Evolutionary conservation across 768 basidiomycete genomes (phyloP).

Genomic region (Epithele typhae): DNA sequence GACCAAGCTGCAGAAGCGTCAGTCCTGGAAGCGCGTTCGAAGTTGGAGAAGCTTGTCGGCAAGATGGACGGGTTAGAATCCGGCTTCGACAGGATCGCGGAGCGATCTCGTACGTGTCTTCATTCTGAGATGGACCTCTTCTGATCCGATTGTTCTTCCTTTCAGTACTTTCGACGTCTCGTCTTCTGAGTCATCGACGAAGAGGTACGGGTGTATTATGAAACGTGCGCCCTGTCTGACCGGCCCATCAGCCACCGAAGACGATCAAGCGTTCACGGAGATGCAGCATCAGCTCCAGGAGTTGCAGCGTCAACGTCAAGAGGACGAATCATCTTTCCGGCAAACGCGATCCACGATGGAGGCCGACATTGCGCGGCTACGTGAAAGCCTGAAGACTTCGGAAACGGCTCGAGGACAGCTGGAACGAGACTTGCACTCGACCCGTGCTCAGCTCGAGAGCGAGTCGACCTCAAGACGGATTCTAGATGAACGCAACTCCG

Average conservation of each 20-base stretch:
- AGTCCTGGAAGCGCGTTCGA: slow-evolving; percentile 54
- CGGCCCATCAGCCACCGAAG: slow-evolving; percentile 53
- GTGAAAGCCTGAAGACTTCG: slow-evolving; percentile 37
- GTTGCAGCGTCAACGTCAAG: slow-evolving; percentile 50
- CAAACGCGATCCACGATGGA: slow-evolving; percentile 55
- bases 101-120: slow-evolving; percentile 63
- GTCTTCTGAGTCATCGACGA: slow-evolving; percentile 62
- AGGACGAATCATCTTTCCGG: slow-evolving; percentile 53
- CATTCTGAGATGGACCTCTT: too few species aligned
- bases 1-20: slow-evolving; percentile 48
- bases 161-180: slow-evolving; percentile 72
- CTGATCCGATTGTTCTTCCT: slow-evolving; percentile 1
- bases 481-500: slow-evolving; percentile 59
- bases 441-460: slow-evolving; percentile 57
- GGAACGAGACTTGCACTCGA: slow-evolving; percentile 63
- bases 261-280: slow-evolving; percentile 71
- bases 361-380: slow-evolving; percentile 53
- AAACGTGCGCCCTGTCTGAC: background rate
- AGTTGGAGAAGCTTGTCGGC: slow-evolving; percentile 63
- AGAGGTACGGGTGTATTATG: slow-evolving; percentile 53
- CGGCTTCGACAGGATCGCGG: slow-evolving; percentile 83
- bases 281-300: slow-evolving; percentile 63
- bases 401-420: slow-evolving; percentile 45
- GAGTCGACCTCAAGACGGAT: slow-evolving; percentile 58
- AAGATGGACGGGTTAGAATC: slow-evolving; percentile 79